Conservation (phyloP, 2,329 filamentous ascomycete genomes). For the Monilinia fructigena region DNA sequence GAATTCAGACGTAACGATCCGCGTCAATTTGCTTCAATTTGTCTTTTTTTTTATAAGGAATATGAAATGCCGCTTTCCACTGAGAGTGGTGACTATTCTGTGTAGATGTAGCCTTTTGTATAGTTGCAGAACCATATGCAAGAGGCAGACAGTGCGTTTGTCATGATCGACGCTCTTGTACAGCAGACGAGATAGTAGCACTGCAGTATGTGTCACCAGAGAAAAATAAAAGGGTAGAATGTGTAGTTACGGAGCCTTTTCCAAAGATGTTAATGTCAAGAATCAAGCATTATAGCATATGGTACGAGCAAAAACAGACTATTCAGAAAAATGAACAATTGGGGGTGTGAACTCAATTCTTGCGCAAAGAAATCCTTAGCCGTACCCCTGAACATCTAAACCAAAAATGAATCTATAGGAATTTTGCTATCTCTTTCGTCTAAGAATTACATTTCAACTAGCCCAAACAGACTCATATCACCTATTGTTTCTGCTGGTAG, state of each 20-base stretch:
- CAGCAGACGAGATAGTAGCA: not conserved
- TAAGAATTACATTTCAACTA: not conserved
- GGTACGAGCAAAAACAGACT: not conserved
- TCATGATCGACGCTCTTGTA: not conserved
- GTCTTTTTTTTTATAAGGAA: no score
- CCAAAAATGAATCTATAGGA: not conserved
- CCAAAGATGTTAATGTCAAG: not conserved
- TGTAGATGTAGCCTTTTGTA: not conserved
- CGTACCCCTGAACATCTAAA: not conserved
- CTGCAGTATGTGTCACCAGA: not conserved
- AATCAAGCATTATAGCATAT: not conserved
- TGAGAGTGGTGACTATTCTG: not conserved
- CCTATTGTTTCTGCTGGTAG: not conserved
- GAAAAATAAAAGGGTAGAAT: not conserved
- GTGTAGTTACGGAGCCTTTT: not conserved
- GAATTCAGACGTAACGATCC: no score
- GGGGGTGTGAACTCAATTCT: not conserved
- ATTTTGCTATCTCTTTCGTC: not conserved
- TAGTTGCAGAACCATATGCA: not conserved
- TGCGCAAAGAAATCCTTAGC: not conserved
- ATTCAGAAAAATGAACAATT: not conserved
- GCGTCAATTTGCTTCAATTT: no score
- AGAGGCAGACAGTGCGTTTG: not conserved
- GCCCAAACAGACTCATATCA: not conserved
- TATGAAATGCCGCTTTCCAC: no score